Conservation (phyloP, 2,329 filamentous ascomycete species). For the Byssochlamys sp. region DNA sequence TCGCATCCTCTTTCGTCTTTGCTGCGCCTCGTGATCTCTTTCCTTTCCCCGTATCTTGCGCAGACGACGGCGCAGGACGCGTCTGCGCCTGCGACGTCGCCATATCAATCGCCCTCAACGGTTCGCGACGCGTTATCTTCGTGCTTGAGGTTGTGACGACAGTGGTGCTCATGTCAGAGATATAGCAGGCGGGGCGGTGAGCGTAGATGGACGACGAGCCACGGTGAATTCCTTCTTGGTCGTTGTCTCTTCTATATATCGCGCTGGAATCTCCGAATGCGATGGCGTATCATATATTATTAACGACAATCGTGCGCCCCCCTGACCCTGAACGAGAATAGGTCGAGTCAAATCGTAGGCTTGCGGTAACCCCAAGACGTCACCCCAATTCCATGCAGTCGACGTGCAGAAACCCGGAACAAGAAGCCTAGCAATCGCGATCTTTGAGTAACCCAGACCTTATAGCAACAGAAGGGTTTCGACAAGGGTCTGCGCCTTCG, state of each 20-base stretch:
- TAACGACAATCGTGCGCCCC: neutral
- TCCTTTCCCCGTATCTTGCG: constrained; percentile 14
- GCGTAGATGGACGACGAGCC: neutral
- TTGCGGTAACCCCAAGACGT: neutral
- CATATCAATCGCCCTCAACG: constrained; percentile 28
- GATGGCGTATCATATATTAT: neutral
- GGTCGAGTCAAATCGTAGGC: neutral
- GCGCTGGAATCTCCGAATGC: neutral
- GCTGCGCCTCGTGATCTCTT: constrained; percentile 27
- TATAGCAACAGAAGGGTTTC: neutral
- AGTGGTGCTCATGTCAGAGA: constrained; percentile 27
- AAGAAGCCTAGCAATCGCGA: neutral
- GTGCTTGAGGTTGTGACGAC: constrained; percentile 25
- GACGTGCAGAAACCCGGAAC: neutral
- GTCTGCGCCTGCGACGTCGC: constrained; percentile 29
- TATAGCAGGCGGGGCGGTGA: neutral
- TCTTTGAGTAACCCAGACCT: neutral
- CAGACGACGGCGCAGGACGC: constrained; percentile 21
- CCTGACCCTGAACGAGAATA: neutral
- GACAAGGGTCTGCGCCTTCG: neutral
- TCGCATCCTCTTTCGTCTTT: constrained; percentile 22
- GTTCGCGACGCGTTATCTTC: constrained; percentile 29
- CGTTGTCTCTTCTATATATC: neutral
- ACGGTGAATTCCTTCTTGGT: neutral
- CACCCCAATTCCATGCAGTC: neutral